phyloP scores from a whole-genome alignment of 306 rosid species.

The Sicyos edulis region DNA sequence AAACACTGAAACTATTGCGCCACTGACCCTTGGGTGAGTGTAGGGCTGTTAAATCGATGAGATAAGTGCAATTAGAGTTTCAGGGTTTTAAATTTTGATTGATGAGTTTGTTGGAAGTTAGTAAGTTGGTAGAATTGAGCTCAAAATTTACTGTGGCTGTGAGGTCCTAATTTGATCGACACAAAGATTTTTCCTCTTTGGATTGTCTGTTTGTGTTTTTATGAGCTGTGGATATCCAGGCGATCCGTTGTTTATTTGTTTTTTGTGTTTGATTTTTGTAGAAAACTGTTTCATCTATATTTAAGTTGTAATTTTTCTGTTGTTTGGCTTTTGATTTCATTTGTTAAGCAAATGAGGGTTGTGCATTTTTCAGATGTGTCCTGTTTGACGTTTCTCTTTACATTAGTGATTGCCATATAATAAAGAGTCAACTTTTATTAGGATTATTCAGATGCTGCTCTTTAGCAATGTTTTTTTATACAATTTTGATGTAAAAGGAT shows the following conservation, averaged over 20 bases:
- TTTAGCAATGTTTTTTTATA: neutral
- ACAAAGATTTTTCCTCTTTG: neutral
- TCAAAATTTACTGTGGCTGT: neutral
- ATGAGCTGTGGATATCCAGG: neutral
- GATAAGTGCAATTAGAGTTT: neutral
- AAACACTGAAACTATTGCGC: too few species aligned
- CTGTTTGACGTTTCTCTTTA: neutral
- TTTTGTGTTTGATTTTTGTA: conserved; percentile 3
- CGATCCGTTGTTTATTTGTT: neutral
- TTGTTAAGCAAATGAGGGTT: neutral
- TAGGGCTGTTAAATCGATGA: too few species aligned
- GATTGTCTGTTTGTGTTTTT: conserved; percentile 11
- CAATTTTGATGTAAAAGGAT: neutral
- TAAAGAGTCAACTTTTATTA: neutral
- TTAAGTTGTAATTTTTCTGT: neutral
- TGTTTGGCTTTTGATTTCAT: neutral
- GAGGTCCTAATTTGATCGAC: neutral
- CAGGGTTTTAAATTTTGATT: neutral
- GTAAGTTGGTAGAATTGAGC: conserved; percentile 8
- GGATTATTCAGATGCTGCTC: neutral
- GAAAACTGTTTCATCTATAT: neutral
- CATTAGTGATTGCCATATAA: neutral
- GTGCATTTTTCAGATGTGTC: neutral
- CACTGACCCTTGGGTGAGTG: too few species aligned
- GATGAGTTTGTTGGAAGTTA: conserved; percentile 1